Evolutionary conservation across 768 basidiomycete species (phyloP), one percentile per base, ranked within the genome.

Genomic region (Trametopsis cervina): DNA sequence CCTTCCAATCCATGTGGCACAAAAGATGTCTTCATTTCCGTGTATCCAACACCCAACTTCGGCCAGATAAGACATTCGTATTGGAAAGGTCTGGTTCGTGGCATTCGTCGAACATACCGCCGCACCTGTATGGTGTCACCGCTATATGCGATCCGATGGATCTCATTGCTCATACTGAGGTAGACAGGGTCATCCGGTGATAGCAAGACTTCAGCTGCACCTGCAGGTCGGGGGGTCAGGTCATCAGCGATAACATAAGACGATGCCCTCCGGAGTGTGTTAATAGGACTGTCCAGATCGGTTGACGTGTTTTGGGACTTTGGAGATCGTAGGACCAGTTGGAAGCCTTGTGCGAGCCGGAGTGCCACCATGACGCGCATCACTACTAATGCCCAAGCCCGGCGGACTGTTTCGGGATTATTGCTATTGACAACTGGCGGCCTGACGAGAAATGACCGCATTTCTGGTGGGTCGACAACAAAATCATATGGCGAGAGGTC

Each of bases 51-150:
- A 44, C 91, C 89, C 17, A 89, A 72, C 57, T 89, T 89, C 17
- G 93, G 90, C 94, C 93, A 98, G 46, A 98, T 89, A 51, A 97
- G 69, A 60, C 91, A 95, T 54, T 85, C 76, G 63, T 99, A 98
- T 18, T 78, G 68, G 53, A 87, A 79, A 1, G 83, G 75, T 17
- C 74, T 74, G 45, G 75, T 78, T 49, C 68, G 72, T 44, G 78
- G 75, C 74, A 84, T 75, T 54, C 85, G 75, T 21, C 92, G 77
- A 22, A 90, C 85, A 61, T 91, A 92, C 35, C 90, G 75, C 56
- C 84, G 77, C 15, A 97, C 91, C 58, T 91, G 85, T 51, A 98
- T 89, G 13, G 81, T 77, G 57, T 93, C 87, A n/a, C 89, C 88
- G 39, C 85, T 89, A 58, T 93, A 98, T 36, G 85, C 83, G 52